phyloP scores from a whole-genome alignment of 352 stramenopile genomes.

The Blastocystis sp. region DNA sequence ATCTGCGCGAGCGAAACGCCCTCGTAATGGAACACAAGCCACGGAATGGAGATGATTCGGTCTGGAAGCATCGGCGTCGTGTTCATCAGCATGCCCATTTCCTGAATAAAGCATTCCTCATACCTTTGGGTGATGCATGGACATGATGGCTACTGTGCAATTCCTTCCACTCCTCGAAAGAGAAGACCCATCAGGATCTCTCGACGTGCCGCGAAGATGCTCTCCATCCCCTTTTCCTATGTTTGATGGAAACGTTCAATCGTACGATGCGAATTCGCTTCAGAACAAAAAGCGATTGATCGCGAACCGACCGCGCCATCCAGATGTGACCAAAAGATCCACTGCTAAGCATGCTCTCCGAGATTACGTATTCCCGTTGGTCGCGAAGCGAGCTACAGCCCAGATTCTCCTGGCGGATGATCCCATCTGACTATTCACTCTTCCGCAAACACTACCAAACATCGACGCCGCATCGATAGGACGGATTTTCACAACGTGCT shows the following conservation, averaged over 20 bases:
- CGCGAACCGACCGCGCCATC: conserved; percentile 10
- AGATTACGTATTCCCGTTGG: conserved; percentile 44
- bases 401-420: background rate
- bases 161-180: conserved; percentile 27
- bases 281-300: conserved; percentile 17
- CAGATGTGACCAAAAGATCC: conserved; percentile 50
- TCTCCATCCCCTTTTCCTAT: conserved; percentile 55
- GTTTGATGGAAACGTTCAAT: background rate
- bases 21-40: conserved; percentile 43
- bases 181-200: conserved; percentile 45
- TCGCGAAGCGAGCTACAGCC: conserved; percentile 23
- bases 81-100: conserved; percentile 51
- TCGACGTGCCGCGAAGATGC: conserved; percentile 32
- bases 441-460: background rate
- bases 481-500: background rate
- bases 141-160: background rate
- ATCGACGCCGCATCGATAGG: background rate
- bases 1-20: conserved; percentile 42
- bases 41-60: conserved; percentile 45
- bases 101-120: conserved; percentile 47
- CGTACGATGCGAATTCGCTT: conserved; percentile 54
- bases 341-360: conserved; percentile 47
- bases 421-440: background rate
- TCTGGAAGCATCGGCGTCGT: conserved; percentile 10
- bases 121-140: background rate